Conservation (phyloP, 2,329 filamentous ascomycete species). For the Epichloe gansuensis region DNA sequence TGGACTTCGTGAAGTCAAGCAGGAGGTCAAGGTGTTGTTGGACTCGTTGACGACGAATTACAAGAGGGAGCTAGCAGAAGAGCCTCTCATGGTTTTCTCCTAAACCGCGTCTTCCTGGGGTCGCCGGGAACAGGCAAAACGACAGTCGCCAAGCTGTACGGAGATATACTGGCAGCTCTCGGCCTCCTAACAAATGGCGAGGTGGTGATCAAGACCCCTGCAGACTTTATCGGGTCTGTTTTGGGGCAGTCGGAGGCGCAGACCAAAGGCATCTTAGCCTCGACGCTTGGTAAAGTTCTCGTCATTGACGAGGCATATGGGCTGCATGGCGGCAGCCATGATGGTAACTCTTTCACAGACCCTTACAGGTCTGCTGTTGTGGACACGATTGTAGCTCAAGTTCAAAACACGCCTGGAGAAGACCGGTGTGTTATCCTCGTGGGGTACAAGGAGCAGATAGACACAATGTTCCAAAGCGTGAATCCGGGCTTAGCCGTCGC, state of each 20-base stretch:
- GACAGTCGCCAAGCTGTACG: constrained; percentile 62
- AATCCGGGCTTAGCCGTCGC: constrained; percentile 58
- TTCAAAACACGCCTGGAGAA: constrained; percentile 57
- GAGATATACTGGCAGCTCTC: constrained; percentile 52
- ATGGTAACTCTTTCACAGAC: constrained; percentile 11
- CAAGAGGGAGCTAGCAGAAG: constrained; percentile 48
- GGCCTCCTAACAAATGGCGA: constrained; percentile 57
- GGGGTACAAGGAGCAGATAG: constrained; percentile 59
- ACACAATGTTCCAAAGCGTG: constrained; percentile 59
- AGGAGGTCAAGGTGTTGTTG: constrained; percentile 45
- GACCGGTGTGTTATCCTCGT: constrained; percentile 61
- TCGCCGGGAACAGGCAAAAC: constrained; percentile 68
- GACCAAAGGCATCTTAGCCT: constrained; percentile 58
- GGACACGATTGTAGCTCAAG: constrained; percentile 62
- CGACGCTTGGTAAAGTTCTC: constrained; percentile 59
- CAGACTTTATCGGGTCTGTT: constrained; percentile 56
- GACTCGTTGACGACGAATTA: constrained; percentile 54
- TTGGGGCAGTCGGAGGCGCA: constrained; percentile 58
- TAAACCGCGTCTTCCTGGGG: constrained; percentile 61
- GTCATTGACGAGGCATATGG: constrained; percentile 74
- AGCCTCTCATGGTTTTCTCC: constrained; percentile 44
- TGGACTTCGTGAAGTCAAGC: constrained; percentile 51
- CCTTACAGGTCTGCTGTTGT: constrained; percentile 52
- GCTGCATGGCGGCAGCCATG: constrained; percentile 32
- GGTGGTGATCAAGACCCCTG: constrained; percentile 59